Conservation (phyloP, 345 rosid genomes). For the Xanthoceras sorbifolium region DNA sequence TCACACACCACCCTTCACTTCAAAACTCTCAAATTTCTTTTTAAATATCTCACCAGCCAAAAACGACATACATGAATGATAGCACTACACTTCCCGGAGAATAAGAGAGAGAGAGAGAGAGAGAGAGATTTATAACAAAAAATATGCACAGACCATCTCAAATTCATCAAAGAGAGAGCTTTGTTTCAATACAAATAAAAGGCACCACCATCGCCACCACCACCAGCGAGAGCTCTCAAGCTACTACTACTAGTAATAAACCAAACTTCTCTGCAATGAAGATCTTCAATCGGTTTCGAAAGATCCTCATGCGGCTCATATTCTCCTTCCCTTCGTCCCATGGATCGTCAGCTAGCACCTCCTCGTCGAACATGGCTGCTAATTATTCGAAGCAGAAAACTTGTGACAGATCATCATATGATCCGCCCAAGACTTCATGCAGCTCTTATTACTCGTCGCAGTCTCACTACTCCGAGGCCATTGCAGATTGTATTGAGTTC, state of each 20-base stretch:
- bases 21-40: conserved; percentile 23
- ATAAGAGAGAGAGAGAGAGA: conserved; percentile 19
- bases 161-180: conserved; percentile 40
- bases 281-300: conserved; percentile 62
- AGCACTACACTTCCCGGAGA: conserved; percentile 52
- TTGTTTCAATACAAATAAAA: conserved; percentile 45
- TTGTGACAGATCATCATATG: conserved; percentile 45
- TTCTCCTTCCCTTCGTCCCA: conserved; percentile 54
- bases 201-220: background rate
- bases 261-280: conserved; percentile 65
- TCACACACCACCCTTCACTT: conserved; percentile 22
- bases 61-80: conserved; percentile 58
- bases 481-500: conserved; percentile 97
- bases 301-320: conserved; percentile 63
- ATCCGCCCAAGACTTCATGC: conserved; percentile 85
- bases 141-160: conserved; percentile 29
- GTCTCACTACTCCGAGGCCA: conserved; percentile 75
- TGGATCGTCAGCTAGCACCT: conserved; percentile 17
- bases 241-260: background rate
- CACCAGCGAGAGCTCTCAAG: conserved; percentile 15
- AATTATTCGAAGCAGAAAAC: conserved; percentile 23
- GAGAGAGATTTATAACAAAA: conserved; percentile 4
- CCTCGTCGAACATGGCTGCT: conserved; percentile 12
- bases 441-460: conserved; percentile 88
- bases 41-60: conserved; percentile 35